Evolutionary conservation across 805 yeast species (phyloP).

Genomic region (Candida maltosa): DNA sequence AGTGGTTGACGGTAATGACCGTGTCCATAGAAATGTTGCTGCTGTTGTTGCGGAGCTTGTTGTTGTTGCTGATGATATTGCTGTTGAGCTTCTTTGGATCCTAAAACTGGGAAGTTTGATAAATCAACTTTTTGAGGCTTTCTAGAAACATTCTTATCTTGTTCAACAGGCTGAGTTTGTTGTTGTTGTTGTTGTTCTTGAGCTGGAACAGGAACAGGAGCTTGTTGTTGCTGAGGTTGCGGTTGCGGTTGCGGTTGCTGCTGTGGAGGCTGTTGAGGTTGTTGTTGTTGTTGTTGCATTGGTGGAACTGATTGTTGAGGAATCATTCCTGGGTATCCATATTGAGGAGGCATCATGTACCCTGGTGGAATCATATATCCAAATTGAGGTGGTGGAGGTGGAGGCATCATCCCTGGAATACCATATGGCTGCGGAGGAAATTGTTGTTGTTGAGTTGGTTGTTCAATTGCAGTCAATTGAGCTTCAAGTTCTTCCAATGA

Average conservation of each 20-base stretch:
- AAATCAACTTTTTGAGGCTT: constrained; percentile 23
- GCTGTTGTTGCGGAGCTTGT: constrained; percentile 14
- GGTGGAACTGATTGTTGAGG: constrained; percentile 21
- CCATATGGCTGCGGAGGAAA: constrained; percentile 33
- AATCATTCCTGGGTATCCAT: constrained; percentile 25
- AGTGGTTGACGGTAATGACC: constrained; percentile 23
- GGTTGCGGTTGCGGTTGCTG: constrained; percentile 10
- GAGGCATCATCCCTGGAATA: constrained; percentile 29
- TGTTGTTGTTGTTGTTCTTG: constrained; percentile 2
- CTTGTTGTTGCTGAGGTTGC: constrained; percentile 10
- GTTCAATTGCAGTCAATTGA: constrained; percentile 52
- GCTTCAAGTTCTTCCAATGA: constrained; percentile 87
- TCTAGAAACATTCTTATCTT: constrained; percentile 3
- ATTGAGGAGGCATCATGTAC: constrained; percentile 39
- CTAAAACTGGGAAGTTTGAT: constrained; percentile 56
- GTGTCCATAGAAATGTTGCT: constrained; percentile 18
- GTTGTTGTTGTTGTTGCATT: constrained; percentile 10
- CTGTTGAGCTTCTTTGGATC: constrained; percentile 35
- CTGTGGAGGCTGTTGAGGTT: constrained; percentile 10
- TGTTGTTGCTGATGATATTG: constrained; percentile 17
- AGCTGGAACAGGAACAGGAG: constrained; percentile 4
- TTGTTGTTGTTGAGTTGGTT: constrained; percentile 19
- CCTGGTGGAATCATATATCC: no score
- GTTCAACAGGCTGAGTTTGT: constrained; percentile 1
- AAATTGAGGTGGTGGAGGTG: constrained; percentile 25